Conservation (phyloP, 2,329 filamentous ascomycete species). For the Periglandula ipomoeae region DNA sequence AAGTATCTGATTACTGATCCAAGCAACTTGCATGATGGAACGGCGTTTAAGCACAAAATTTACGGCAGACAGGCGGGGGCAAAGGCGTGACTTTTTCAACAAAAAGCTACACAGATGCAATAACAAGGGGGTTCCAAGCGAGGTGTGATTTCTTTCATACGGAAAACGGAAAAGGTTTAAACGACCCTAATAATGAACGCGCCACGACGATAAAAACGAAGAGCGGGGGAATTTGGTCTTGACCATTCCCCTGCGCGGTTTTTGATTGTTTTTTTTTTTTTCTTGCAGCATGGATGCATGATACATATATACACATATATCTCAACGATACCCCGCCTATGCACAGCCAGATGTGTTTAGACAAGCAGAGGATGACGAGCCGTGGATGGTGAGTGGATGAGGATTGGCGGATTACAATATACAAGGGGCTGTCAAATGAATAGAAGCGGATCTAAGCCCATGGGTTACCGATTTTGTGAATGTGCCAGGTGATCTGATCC, state of each 20-base stretch:
- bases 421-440: not conserved
- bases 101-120: slow-evolving; percentile 26
- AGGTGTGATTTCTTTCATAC: not conserved
- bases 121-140: not conserved
- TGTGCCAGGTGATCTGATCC: no score
- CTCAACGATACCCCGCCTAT: slow-evolving; percentile 30
- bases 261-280: slow-evolving; percentile 14
- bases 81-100: slow-evolving; percentile 30
- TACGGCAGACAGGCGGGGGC: slow-evolving; percentile 11
- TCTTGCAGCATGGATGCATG: slow-evolving; percentile 19
- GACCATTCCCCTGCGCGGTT: not conserved
- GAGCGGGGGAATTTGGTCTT: not conserved
- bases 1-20: not conserved
- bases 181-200: slow-evolving; percentile 7
- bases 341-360: slow-evolving; percentile 12
- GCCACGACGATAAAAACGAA: slow-evolving; percentile 7
- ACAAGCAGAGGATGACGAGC: slow-evolving; percentile 5
- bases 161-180: not conserved
- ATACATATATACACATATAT: slow-evolving; percentile 28
- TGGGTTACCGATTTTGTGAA: no score
- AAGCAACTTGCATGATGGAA: slow-evolving; percentile 6
- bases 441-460: not conserved
- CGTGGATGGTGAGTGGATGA: not conserved
- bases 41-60: slow-evolving; percentile 8
- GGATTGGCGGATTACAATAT: not conserved